phyloP scores from a whole-genome alignment of 1,284 basidiomycete species.

The Ceratobasidium sp. region DNA sequence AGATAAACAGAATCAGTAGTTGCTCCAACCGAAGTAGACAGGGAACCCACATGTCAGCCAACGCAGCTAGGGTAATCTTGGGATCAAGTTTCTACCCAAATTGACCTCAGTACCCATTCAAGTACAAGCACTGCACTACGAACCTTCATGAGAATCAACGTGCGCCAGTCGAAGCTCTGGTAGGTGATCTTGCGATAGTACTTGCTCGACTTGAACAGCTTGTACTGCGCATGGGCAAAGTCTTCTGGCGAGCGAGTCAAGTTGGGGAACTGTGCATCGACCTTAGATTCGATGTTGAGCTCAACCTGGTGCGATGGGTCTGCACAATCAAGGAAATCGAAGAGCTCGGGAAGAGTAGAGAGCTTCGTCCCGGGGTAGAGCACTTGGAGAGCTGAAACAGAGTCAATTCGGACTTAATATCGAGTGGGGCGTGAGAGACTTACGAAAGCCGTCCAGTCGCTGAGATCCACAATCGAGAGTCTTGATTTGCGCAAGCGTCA shows the following conservation, averaged over 20 bases:
- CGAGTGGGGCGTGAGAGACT: neutral
- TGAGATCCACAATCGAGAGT: constrained; percentile 80
- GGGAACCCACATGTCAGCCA: constrained; percentile 61
- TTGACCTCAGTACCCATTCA: neutral
- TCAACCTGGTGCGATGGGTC: constrained; percentile 64
- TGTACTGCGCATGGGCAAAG: constrained; percentile 70
- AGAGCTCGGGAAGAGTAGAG: constrained; percentile 73
- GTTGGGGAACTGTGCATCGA: constrained; percentile 64
- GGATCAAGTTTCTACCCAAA: constrained; percentile 56
- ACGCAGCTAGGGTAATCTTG: constrained; percentile 61
- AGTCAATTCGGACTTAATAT: constrained; percentile 8
- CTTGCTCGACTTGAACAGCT: constrained; percentile 60
- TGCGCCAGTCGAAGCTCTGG: constrained; percentile 79
- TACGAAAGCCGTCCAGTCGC: constrained; percentile 66
- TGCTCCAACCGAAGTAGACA: neutral
- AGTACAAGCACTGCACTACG: neutral
- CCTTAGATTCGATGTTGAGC: constrained; percentile 84
- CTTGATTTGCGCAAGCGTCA: constrained; percentile 77
- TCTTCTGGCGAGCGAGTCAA: constrained; percentile 65
- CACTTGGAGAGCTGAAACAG: constrained; percentile 61
- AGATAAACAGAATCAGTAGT: neutral
- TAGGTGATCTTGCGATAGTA: constrained; percentile 71
- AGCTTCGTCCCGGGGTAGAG: constrained; percentile 71
- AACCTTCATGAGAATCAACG: constrained; percentile 72
- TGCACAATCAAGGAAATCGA: constrained; percentile 74